Evolutionary conservation across 768 basidiomycete genomes (phyloP), one percentile per base, ranked within the genome.

Genomic region (Podaxis mareebaensis): DNA sequence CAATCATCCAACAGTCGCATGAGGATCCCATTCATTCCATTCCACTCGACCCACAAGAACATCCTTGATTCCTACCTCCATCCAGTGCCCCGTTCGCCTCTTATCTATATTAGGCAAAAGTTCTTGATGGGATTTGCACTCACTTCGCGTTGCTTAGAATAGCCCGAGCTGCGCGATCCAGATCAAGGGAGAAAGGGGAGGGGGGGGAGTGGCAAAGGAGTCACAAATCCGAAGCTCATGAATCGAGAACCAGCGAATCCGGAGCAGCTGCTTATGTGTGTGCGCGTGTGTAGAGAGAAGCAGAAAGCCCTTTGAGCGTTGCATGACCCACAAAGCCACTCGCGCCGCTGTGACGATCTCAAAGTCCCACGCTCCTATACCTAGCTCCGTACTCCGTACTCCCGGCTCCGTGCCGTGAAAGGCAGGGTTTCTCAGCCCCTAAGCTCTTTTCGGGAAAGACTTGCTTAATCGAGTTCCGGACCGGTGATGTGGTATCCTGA

Each of bases 41-140:
- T 42, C 40, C 40, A 42, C 12, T 42, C 40, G 17, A 15, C 40
- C 17, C 17, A n/a, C 40, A 42, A n/a, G 3, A 20, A n/a, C 48
- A 49, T 49, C 22, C 48, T 33, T 10, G 8, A 33, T 44, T 20
- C 42, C 42, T 10, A 38, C 56, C 26, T 58, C 55, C 55, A 42
- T 42, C 26, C 40, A 42, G 55, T 13, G 3, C 3, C 13, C 39
- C 13, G 17, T 12, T n/a, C 49, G 59, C 22, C 39, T 52, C 7
- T 5, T 60, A 39, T 26, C 59, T 40, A 60, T 60, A 60, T 33
- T n/a, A 24, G 59, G 59, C 7, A 60, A 52, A 38, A 36, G 17
- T 52, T 60, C 59, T 51, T 26, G 11, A n/a, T 7, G 36, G 59
- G 59, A 60, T 60, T 36, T 49, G 59, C 59, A 52, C 44, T n/a